These are phyloP conservation scores for Termitomyces bulborhizus DNA, from an alignment of 768 basidiomycete genomes.

Conservation along the genomic window DNA sequence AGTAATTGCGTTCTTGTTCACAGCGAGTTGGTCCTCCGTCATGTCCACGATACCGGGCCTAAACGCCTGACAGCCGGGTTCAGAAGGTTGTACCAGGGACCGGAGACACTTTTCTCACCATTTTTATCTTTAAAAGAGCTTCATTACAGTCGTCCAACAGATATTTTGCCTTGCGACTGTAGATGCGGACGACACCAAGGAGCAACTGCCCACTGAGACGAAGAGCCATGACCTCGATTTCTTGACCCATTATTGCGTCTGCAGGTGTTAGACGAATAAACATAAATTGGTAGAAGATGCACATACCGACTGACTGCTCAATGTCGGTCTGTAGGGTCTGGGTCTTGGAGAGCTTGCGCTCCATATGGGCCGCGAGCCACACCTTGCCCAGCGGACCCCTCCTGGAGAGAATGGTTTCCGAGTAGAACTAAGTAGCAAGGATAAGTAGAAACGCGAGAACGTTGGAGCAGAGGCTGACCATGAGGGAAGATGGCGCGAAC, in stretches of 20 bases:
- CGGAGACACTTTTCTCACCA: constrained; percentile 45
- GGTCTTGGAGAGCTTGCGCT: constrained; percentile 93
- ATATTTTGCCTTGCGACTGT: constrained; percentile 97
- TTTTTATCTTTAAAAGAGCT: constrained; percentile 89
- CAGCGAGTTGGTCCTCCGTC: constrained; percentile 89
- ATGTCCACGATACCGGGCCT: constrained; percentile 93
- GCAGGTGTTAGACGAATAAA: not conserved
- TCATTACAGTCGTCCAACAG: constrained; percentile 97
- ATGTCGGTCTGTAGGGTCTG: constrained; percentile 95
- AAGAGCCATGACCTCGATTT: constrained; percentile 89
- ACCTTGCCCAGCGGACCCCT: constrained; percentile 93
- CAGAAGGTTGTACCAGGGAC: not conserved
- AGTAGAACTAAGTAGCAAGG: constrained; percentile 61
- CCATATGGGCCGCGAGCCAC: constrained; percentile 99
- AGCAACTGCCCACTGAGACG: constrained; percentile 95
- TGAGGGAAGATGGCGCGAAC: constrained; percentile 14
- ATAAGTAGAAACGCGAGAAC: constrained; percentile 9
- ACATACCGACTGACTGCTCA: constrained; percentile 83
- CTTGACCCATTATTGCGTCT: constrained; percentile 94
- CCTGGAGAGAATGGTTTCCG: constrained; percentile 89
- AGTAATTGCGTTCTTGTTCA: constrained; percentile 85
- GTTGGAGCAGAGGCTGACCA: constrained; percentile 17
- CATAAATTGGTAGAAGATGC: not conserved
- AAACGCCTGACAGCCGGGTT: constrained; percentile 59
- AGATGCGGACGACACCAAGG: constrained; percentile 95